Evolutionary conservation across 139 green algal genomes (phyloP).

Genomic region (Chlorella sp.): DNA sequence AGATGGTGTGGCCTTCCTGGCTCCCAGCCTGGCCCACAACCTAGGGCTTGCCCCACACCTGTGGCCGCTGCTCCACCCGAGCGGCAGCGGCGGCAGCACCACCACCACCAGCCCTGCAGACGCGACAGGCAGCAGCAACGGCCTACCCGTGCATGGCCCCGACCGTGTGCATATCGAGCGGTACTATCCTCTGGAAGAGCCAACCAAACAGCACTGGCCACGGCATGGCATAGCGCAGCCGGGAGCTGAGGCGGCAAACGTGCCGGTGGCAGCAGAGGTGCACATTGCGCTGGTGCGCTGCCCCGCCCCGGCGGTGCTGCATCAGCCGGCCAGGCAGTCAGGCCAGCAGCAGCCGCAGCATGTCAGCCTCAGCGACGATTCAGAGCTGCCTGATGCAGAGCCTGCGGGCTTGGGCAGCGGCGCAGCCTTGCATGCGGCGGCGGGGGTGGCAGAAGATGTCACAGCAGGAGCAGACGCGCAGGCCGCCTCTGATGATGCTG

Average conservation of each 20-base stretch:
- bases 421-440: neutral
- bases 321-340: neutral
- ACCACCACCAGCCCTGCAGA: neutral
- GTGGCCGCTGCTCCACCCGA: conserved; percentile 21
- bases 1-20: conserved; percentile 22
- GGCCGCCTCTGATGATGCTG: conserved; percentile 1
- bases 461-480: neutral
- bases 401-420: neutral
- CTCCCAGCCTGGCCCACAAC: conserved; percentile 46
- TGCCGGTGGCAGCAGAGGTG: conserved; percentile 34
- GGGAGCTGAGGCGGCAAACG: neutral
- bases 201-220: neutral
- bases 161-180: too few relatives aligned
- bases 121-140: too few relatives aligned
- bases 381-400: neutral
- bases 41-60: conserved; percentile 43
- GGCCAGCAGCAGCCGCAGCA: neutral
- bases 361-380: neutral
- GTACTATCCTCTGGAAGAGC: too few relatives aligned
- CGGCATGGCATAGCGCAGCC: conserved; percentile 19
- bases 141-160: too few relatives aligned
- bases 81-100: neutral
- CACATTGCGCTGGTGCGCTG: conserved; percentile 31
- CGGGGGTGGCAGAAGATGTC: neutral
- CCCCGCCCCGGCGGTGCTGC: conserved; percentile 4